Base-by-base conservation (phyloP, 768 basidiomycete species). In the Butyriboletus loyo region DNA sequence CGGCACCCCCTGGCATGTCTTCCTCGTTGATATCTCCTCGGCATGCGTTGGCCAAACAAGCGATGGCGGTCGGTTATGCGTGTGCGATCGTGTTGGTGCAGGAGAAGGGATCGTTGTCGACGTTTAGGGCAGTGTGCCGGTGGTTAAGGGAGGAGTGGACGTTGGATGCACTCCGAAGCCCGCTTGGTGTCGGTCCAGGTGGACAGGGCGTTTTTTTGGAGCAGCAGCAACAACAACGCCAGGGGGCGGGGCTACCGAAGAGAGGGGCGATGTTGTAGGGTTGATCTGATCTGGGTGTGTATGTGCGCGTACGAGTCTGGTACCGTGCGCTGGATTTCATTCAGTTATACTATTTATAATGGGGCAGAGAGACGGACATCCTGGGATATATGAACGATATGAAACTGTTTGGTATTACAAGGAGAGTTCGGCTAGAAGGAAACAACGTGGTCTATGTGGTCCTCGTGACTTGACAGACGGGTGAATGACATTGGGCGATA, bases 71-170 rank as follows among this genome's bases (percentile, higher is more conserved):
- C 10, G 68, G 63, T n/a, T 81, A 75, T 58, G 66, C 75, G 50
- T 89, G 87, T 38, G 83, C 83, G 38, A 80, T 95, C 55, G 83
- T 85, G 49, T 73, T 98, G 60, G 79, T 89, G 22, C 85, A 90
- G 57, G 94, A 97, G 75, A 97, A 93, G 70, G 95, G 95, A 24
- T 90, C 92, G 7, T 78, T 88, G 64, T 87, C 91, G 49, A 86
- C 89, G 41, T 96, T 97, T 75, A 86, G 85, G 68, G 73, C 78
- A 6, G 76, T 93, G 11, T 90, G 87, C 75, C 81, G 81, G 63
- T 79, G 81, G 57, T 67, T 95, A 59, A 81, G 85, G 63, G 82
- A 84, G 36, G 79, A 83, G 56, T 93, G 91, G 82, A 74, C 71
- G 32, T 59, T 78, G 55, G 78, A 77, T 24, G 58, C 60, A 61